Evolutionary conservation across 2,329 filamentous ascomycete genomes (phyloP).

Genomic region (Rugonectria rugulosa): DNA sequence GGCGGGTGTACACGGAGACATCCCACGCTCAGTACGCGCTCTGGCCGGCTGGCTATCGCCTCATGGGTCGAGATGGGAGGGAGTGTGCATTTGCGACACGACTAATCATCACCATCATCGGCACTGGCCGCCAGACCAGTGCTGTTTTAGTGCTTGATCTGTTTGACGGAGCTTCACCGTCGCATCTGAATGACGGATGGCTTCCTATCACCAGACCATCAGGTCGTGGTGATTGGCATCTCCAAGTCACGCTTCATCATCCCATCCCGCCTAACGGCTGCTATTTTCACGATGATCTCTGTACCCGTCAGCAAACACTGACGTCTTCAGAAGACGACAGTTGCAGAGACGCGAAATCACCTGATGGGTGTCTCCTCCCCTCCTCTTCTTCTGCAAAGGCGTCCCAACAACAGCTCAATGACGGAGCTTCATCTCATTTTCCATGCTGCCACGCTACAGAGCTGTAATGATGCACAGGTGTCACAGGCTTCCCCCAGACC

Average conservation of each 20-base stretch:
- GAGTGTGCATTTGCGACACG: constrained; percentile 34
- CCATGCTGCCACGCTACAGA: constrained; percentile 8
- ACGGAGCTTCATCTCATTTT: neutral
- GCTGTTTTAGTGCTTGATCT: constrained; percentile 20
- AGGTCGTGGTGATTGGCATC: constrained; percentile 1
- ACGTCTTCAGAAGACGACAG: neutral
- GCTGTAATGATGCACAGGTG: constrained; percentile 21
- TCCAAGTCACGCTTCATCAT: constrained; percentile 13
- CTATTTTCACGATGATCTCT: neutral
- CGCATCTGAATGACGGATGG: constrained; percentile 20
- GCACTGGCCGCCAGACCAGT: constrained; percentile 23
- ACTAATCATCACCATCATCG: constrained; percentile 22
- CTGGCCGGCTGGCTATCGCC: constrained; percentile 9
- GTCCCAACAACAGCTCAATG: neutral
- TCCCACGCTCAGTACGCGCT: constrained; percentile 8
- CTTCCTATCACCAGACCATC: constrained; percentile 9
- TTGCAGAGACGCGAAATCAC: constrained; percentile 19
- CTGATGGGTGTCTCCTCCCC: constrained; percentile 14
- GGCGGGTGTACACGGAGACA: constrained; percentile 8
- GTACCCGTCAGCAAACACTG: constrained; percentile 2
- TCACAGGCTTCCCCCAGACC: constrained; percentile 25
- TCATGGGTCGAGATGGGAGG: constrained; percentile 25
- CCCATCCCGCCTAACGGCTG: neutral
- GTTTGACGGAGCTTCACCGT: constrained; percentile 18
- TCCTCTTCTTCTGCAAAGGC: neutral